Evolutionary conservation across 306 rosid species (phyloP).

Genomic region (Begonia masoniana): DNA sequence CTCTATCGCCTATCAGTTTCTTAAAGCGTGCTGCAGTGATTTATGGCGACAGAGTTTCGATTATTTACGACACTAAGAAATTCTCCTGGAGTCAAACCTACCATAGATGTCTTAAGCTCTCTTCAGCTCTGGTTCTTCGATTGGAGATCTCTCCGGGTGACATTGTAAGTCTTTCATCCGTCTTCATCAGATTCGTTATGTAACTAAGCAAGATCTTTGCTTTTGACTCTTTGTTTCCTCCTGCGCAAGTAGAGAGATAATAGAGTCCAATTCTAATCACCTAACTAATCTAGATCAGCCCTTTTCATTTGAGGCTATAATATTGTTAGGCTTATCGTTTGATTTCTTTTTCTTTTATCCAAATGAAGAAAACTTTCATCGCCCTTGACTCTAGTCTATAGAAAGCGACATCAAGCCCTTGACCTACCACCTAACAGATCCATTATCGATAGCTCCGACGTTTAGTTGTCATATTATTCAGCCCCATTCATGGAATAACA

Average conservation of each 20-base stretch:
- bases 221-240: not conserved
- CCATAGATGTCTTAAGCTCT: constrained; percentile 35
- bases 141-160: constrained; percentile 39
- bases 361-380: too few relatives aligned
- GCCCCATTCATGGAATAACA: too few relatives aligned
- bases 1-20: constrained; percentile 52
- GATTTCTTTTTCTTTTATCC: not conserved
- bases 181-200: not conserved
- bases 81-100: constrained; percentile 56
- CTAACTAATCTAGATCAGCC: not conserved
- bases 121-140: constrained; percentile 41
- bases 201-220: too few relatives aligned
- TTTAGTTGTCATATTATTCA: too few relatives aligned
- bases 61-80: constrained; percentile 20
- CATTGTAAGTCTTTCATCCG: constrained; percentile 27
- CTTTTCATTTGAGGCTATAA: not conserved
- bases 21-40: constrained; percentile 37
- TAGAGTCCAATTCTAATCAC: too few relatives aligned
- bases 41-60: constrained; percentile 26
- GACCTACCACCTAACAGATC: too few relatives aligned
- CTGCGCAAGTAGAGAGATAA: too few relatives aligned
- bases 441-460: too few relatives aligned
- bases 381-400: too few relatives aligned
- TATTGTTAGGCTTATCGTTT: not conserved
- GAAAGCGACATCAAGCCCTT: too few relatives aligned